Evolutionary conservation across 352 stramenopile species (phyloP).

Genomic region (Globisporangium polare): DNA sequence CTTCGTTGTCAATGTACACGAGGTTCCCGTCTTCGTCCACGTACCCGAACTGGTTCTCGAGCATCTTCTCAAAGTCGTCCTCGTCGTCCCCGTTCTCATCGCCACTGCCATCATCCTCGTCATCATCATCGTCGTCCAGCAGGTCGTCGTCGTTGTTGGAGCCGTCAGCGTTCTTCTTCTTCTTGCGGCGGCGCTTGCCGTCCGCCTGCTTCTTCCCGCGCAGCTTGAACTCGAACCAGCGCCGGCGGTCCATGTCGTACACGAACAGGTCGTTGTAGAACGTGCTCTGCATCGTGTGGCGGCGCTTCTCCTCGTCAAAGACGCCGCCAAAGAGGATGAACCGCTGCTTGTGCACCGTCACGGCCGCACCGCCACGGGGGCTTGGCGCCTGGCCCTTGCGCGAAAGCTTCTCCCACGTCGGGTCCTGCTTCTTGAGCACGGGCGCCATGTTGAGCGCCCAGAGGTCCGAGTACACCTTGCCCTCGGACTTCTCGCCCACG

Average conservation of each 20-base stretch:
- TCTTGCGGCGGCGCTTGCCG: conserved; percentile 57
- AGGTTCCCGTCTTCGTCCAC: conserved; percentile 94
- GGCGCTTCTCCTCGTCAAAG: conserved; percentile 88
- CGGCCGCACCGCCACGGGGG: conserved; percentile 70
- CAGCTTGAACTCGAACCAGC: conserved; percentile 93
- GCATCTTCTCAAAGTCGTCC: conserved; percentile 78
- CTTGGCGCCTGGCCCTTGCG: conserved; percentile 83
- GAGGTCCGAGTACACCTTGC: conserved; percentile 94
- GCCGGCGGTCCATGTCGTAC: conserved; percentile 95
- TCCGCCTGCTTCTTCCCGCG: conserved; percentile 76
- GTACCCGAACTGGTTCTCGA: conserved; percentile 94
- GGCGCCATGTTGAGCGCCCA: conserved; percentile 93
- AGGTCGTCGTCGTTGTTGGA: conserved; percentile 24
- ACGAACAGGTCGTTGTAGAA: conserved; percentile 98
- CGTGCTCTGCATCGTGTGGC: conserved; percentile 80
- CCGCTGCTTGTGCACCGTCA: conserved; percentile 92
- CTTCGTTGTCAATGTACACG: conserved; percentile 92
- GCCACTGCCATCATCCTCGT: conserved; percentile 31
- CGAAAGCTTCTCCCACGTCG: conserved; percentile 94
- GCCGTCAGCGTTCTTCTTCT: conserved; percentile 38
- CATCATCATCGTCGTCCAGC: conserved; percentile 41
- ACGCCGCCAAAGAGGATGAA: conserved; percentile 97
- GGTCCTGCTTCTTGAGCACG: conserved; percentile 84
- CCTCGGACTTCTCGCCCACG: conserved; percentile 87
- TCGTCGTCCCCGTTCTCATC: conserved; percentile 68